Evolutionary conservation across 1,284 basidiomycete species (phyloP), one percentile per base, ranked within the genome.

Genomic region (Caloboletus firmus): DNA sequence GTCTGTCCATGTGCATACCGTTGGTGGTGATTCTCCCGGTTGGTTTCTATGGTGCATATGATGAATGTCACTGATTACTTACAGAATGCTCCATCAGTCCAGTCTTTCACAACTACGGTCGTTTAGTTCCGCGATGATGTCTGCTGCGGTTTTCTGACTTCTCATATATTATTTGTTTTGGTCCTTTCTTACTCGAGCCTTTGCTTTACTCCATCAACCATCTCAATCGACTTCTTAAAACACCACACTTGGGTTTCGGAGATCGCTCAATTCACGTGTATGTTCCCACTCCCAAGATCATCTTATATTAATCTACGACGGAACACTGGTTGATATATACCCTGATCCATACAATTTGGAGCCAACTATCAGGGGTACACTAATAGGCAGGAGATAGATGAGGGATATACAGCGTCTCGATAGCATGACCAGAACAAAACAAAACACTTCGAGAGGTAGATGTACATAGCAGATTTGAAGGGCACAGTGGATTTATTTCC

Each of bases 31-130:
- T 64, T 58, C 24, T 41, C 4, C 22, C 28, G 4, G 22, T 22
- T 24, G n/a, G 34, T 37, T 43, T 41, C 10, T 18, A 20, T 40
- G 20, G 35, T 32, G 11, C 39, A 42, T 28, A 32, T 50, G 35
- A 39, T 30, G 26, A 49, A 39, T 47, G 32, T 53, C 45, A n/a
- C 15, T 13, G 18, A 46, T 17, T 20, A 12, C 17, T n/a, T 18
- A 34, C 46, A 69, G 59, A 52, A 41, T 42, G 17, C 9, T 45
- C 55, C 56, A 59, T 52, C 58, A 51, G 42, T 56, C 22, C 57
- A 57, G 44, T 69, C 67, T 44, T 66, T 69, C 55, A 49, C 51
- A 62, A 42, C 40, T 63, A 72, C 69, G 42, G 56, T 72, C 70
- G 51, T 68, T 72, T 69, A 68, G 68, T 69, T 63, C 51, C 54